These are phyloP conservation scores for Nepenthes gracilis DNA, from an alignment of 148 eudicot species.

Conservation along the genomic window DNA sequence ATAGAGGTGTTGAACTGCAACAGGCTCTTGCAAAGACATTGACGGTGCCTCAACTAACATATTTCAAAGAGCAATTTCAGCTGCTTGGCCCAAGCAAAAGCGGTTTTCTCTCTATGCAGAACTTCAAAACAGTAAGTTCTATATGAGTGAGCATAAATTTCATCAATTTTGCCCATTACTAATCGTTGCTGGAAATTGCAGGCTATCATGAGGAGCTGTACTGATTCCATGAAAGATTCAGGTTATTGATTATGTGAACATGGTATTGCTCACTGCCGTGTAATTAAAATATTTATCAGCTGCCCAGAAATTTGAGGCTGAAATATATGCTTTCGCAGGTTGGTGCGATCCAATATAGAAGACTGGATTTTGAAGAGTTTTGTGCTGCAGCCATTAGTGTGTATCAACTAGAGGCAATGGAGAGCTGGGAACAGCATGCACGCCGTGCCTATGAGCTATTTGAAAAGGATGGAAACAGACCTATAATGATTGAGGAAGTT, in stretches of 20 bases:
- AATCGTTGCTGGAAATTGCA: constrained; percentile 11
- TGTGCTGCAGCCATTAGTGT: constrained; percentile 82
- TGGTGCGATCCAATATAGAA: constrained; percentile 73
- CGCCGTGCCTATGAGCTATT: constrained; percentile 79
- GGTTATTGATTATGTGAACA: constrained; percentile 64
- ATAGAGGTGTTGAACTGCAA: background rate
- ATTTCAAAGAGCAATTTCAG: constrained; percentile 76
- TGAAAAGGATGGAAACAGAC: constrained; percentile 89
- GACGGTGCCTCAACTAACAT: constrained; percentile 57
- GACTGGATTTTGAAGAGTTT: constrained; percentile 86
- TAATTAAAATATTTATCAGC: too few species aligned
- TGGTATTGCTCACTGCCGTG: constrained; percentile 8
- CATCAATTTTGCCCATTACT: constrained; percentile 4
- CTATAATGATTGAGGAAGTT: constrained; percentile 92
- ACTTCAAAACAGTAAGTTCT: constrained; percentile 50
- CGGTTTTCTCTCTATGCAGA: constrained; percentile 60
- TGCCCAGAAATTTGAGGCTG: background rate
- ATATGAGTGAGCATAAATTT: background rate
- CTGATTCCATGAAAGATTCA: constrained; percentile 91
- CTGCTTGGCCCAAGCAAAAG: constrained; percentile 73
- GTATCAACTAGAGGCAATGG: constrained; percentile 85
- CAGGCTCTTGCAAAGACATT: constrained; percentile 93
- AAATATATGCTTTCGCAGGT: constrained; percentile 29
- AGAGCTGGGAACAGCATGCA: constrained; percentile 91
- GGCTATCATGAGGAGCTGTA: constrained; percentile 50